A percentile compares a stretch with the other conserved stretches of the same genome.
Conservation (phyloP, 805 yeast genomes). For the Kluyveromyces wickerhamii region DNA sequence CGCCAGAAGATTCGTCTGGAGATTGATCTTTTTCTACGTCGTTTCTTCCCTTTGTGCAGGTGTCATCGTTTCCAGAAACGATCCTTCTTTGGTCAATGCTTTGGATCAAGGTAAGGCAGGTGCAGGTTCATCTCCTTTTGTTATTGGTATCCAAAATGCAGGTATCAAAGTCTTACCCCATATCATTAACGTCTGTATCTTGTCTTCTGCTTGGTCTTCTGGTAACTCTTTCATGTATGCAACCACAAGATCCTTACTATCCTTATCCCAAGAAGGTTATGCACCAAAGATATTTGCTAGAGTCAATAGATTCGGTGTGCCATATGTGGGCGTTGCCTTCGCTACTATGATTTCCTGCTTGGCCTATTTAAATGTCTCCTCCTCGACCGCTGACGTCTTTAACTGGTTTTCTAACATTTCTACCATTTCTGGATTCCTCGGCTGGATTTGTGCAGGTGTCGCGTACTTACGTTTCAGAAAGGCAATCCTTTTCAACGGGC, state of each 20-base stretch:
- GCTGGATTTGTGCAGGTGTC: slow-evolving; percentile 48
- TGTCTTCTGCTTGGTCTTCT: slow-evolving; percentile 49
- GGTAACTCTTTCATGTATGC: slow-evolving; percentile 47
- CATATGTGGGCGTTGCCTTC: slow-evolving; percentile 31
- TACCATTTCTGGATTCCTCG: slow-evolving; percentile 58
- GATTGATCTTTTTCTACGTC: slow-evolving; percentile 54
- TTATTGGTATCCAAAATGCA: slow-evolving; percentile 54
- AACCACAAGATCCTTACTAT: slow-evolving; percentile 41
- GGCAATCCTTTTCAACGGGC: slow-evolving; percentile 46
- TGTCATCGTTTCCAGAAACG: slow-evolving; percentile 49
- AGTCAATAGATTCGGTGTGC: slow-evolving; percentile 49
- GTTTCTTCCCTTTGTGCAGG: slow-evolving; percentile 51
- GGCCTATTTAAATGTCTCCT: slow-evolving; percentile 47
- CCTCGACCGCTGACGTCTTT: slow-evolving; percentile 46
- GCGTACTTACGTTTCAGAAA: slow-evolving; percentile 58
- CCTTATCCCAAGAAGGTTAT: slow-evolving; percentile 39
- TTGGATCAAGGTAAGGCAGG: slow-evolving; percentile 44
- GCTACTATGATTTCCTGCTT: slow-evolving; percentile 33
- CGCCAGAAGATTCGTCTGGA: slow-evolving; percentile 49
- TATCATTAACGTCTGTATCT: slow-evolving; percentile 52
- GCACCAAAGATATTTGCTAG: slow-evolving; percentile 43
- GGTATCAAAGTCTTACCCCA: slow-evolving; percentile 54
- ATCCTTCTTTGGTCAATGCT: slow-evolving; percentile 39
- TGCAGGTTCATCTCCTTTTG: slow-evolving; percentile 61
- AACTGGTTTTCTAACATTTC: slow-evolving; percentile 59